Percentiles rank a stretch among this genome's conserved stretches.
Conservation (phyloP, 768 basidiomycete species). For the Harrya chromipes region DNA sequence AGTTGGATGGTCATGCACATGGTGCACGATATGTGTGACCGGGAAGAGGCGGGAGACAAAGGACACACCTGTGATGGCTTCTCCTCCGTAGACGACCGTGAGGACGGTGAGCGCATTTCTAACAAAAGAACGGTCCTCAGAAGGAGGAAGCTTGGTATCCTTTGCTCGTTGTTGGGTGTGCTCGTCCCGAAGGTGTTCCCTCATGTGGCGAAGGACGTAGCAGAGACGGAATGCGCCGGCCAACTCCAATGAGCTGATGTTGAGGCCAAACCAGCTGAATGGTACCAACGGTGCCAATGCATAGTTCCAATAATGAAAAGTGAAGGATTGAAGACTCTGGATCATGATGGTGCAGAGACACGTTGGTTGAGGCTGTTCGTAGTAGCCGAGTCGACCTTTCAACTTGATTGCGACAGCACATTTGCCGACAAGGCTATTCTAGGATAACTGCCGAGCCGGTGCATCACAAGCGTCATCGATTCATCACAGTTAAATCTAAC, state of each 20-base stretch:
- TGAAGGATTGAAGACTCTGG: slow-evolving; percentile 35
- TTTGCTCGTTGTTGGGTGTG: slow-evolving; percentile 38
- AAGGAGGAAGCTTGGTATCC: slow-evolving; percentile 31
- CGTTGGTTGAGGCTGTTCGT: no score
- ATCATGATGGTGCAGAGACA: slow-evolving; percentile 21
- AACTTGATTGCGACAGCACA: neutral
- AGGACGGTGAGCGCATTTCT: slow-evolving; percentile 56
- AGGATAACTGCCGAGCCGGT: neutral
- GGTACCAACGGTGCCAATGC: slow-evolving; percentile 58
- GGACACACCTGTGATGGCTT: slow-evolving; percentile 59
- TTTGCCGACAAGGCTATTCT: slow-evolving; percentile 3
- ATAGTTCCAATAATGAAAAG: slow-evolving; percentile 47
- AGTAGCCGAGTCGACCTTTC: no score
- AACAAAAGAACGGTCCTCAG: slow-evolving; percentile 55
- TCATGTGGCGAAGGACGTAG: slow-evolving; percentile 62
- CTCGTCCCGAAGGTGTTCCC: slow-evolving; percentile 45
- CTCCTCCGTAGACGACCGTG: slow-evolving; percentile 76
- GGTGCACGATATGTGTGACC: neutral
- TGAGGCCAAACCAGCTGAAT: slow-evolving; percentile 62
- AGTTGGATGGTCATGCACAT: neutral
- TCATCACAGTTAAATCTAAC: slow-evolving; percentile 2
- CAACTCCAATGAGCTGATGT: slow-evolving; percentile 63
- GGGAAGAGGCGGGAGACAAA: neutral
- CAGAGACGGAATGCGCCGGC: slow-evolving; percentile 68
- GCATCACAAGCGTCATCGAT: neutral